phyloP scores from a whole-genome alignment of 2,329 filamentous ascomycete species.

The Epichloe uncinata region DNA sequence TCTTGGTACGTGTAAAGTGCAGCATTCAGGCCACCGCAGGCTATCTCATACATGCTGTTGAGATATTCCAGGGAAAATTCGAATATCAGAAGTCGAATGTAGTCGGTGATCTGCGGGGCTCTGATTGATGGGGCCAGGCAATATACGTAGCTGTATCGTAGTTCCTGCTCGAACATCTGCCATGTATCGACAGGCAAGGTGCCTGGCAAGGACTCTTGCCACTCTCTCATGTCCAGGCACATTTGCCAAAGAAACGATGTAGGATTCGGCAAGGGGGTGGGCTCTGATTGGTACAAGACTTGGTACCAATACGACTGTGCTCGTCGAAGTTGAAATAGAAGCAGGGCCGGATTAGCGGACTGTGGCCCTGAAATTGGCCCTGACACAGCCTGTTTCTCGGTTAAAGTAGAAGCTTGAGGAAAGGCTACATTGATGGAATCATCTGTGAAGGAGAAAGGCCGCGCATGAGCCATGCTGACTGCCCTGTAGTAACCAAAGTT shows the following conservation, averaged over 20 bases:
- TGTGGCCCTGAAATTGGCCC: slow-evolving; percentile 31
- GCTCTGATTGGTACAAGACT: slow-evolving; percentile 67
- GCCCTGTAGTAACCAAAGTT: slow-evolving; percentile 36
- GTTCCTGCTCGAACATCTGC: slow-evolving; percentile 72
- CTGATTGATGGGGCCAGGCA: slow-evolving; percentile 70
- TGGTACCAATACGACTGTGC: slow-evolving; percentile 87
- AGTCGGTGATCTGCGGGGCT: slow-evolving; percentile 58
- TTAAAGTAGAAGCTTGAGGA: slow-evolving; percentile 39
- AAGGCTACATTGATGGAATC: slow-evolving; percentile 73
- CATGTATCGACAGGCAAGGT: slow-evolving; percentile 52
- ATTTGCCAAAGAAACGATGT: slow-evolving; percentile 62
- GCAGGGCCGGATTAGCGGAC: slow-evolving; percentile 55
- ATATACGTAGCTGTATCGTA: slow-evolving; percentile 84
- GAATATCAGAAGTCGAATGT: slow-evolving; percentile 70
- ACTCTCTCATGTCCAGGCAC: slow-evolving; percentile 64
- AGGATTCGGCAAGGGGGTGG: slow-evolving; percentile 54
- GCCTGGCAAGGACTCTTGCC: slow-evolving; percentile 64
- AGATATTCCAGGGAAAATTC: slow-evolving; percentile 78
- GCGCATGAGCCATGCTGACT: slow-evolving; percentile 76
- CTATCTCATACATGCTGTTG: slow-evolving; percentile 55
- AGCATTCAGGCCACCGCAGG: slow-evolving; percentile 43
- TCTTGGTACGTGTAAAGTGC: slow-evolving; percentile 79
- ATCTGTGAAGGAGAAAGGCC: slow-evolving; percentile 88
- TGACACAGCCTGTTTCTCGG: slow-evolving; percentile 28
- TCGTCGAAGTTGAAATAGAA: slow-evolving; percentile 71